Percentiles rank a stretch among this genome's conserved stretches.
phyloP scores from a whole-genome alignment of 2,329 filamentous ascomycete genomes.

The Colletotrichum salicis region DNA sequence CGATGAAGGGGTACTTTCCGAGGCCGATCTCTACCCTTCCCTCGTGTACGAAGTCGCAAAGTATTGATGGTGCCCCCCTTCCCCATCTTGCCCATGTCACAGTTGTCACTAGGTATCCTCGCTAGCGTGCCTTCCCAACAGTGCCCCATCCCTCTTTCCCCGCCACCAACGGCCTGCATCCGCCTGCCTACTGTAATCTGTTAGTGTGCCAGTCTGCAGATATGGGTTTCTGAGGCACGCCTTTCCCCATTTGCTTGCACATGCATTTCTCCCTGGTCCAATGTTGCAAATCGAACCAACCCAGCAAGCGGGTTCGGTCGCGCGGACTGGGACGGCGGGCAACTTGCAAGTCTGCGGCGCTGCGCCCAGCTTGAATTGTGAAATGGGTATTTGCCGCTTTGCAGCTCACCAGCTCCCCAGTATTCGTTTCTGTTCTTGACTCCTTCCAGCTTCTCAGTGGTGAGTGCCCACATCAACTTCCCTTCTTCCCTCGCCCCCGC shows the following conservation, averaged over 20 bases:
- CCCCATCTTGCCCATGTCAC: neutral
- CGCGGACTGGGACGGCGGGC: too few relatives aligned
- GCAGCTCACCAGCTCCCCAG: neutral
- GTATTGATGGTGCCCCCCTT: neutral
- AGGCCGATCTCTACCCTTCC: neutral
- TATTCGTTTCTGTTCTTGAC: neutral
- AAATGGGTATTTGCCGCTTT: neutral
- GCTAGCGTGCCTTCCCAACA: neutral
- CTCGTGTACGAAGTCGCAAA: neutral
- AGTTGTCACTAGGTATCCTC: neutral
- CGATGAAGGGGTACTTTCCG: neutral
- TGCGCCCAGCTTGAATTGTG: neutral
- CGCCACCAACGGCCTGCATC: slow-evolving; percentile 14
- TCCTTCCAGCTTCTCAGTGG: too few relatives aligned
- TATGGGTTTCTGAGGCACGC: neutral
- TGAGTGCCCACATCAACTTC: neutral
- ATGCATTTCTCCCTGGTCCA: slow-evolving; percentile 20
- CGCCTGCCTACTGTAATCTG: neutral
- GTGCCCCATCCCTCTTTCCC: slow-evolving; percentile 9
- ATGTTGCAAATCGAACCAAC: slow-evolving; percentile 5
- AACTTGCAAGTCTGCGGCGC: neutral
- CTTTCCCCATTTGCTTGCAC: slow-evolving; percentile 16
- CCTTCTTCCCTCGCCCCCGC: neutral
- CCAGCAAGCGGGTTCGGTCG: neutral
- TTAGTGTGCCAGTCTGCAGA: neutral